Evolutionary conservation across 768 basidiomycete genomes (phyloP), one percentile per base, ranked within the genome.

Genomic region (Psilocybe azurescens): DNA sequence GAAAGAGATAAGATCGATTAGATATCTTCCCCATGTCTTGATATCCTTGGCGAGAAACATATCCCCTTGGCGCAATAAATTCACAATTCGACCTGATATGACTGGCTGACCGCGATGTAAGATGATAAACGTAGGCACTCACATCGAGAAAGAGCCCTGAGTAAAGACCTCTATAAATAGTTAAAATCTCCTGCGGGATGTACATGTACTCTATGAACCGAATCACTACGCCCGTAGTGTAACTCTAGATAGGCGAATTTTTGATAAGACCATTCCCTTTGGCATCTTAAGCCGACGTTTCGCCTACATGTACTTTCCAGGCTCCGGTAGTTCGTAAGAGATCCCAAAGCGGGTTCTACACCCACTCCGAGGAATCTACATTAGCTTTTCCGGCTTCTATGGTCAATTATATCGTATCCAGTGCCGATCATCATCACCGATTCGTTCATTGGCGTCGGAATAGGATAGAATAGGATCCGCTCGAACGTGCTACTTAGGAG

Each of bases 1-100:
- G 71, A 44, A 59, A 56, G 3, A 51, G 64, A 67, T 66, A 65
- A 66, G 65, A 66, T 67, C 53, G 64, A 63, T 64, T 64, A 65
- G 62, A 65, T 63, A 20, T 13, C 30, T 50, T 10, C 30, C 47
- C 53, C 36, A 30, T 16, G 39, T 50, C 38, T 30, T 44, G 41
- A 44, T 13, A 2, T 39, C 38, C 38, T 39, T 29, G 44, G 24
- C 18, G 16, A 2, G 13, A 20, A 28, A 28, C 36, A 52, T 38
- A 36, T 39, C 41, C n/a, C 41, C 41, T 44, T 44, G 41, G 41
- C 38, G 38, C 8, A 39, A 39, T 8, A 9, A 39, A 9, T 39
- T 39, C 24, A 24, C 24, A 39, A 39, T 39, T 39, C 38, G 38
- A 39, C 9, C 24, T 39, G 38, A 39, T 39, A 39, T 14, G 38